Percentiles rank a stretch among this genome's conserved stretches.
phyloP scores from a whole-genome alignment of 371 early-diverging fungal species.

The Apophysomyces elegans region DNA sequence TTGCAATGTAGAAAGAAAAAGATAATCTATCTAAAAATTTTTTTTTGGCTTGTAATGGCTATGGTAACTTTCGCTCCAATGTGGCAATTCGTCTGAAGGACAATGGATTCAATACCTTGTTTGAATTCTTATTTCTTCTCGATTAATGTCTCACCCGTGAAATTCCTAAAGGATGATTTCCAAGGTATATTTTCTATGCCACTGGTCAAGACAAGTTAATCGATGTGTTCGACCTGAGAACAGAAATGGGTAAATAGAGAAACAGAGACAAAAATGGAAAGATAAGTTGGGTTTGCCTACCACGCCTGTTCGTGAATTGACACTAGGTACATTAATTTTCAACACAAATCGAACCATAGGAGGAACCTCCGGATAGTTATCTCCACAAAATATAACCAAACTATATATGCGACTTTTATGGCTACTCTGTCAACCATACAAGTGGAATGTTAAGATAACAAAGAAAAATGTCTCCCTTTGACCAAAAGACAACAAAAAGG shows the following conservation, averaged over 20 bases:
- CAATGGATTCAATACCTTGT: neutral
- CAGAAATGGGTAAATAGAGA: too few species aligned
- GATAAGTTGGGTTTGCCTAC: constrained; percentile 40
- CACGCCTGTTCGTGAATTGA: constrained; percentile 81
- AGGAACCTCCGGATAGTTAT: constrained; percentile 83
- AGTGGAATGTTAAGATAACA: neutral
- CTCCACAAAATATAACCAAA: constrained; percentile 83
- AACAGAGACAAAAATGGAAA: neutral
- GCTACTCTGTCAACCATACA: constrained; percentile 65
- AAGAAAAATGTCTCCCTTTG: neutral
- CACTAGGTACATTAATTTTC: constrained; percentile 87
- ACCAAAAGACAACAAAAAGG: constrained; percentile 15
- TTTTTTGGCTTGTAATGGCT: constrained; percentile 84
- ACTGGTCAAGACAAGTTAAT: constrained; percentile 74
- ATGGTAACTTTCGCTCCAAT: constrained; percentile 78
- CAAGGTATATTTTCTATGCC: constrained; percentile 80
- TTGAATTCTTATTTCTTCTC: too few species aligned
- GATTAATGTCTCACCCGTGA: constrained; percentile 64
- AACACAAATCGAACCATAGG: constrained; percentile 83
- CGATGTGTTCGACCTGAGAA: constrained; percentile 68
- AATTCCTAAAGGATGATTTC: constrained; percentile 88
- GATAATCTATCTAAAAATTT: constrained; percentile 45
- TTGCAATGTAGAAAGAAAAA: neutral
- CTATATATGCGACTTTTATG: constrained; percentile 95
- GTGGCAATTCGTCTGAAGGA: constrained; percentile 83